Conservation (phyloP, 2,329 filamentous ascomycete genomes). For the Coccinonectria pachysandricola region DNA sequence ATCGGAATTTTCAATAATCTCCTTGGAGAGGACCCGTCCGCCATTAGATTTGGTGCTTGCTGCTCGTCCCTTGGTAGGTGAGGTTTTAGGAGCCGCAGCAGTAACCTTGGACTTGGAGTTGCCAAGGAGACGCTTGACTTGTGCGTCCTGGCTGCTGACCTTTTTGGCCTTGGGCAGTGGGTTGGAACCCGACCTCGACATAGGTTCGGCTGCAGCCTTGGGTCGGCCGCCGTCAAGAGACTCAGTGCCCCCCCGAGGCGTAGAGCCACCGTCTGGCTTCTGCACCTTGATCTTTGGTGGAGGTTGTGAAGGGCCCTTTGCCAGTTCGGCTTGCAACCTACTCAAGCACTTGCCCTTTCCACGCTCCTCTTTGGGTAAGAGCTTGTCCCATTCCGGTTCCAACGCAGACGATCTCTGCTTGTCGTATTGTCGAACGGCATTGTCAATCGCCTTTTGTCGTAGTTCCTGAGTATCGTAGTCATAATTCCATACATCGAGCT, state of each 20-base stretch:
- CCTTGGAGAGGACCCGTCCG: slow-evolving; percentile 42
- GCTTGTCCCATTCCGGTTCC: slow-evolving; percentile 50
- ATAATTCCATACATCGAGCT: slow-evolving; percentile 55
- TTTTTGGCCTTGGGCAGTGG: slow-evolving; percentile 49
- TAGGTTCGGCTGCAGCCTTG: slow-evolving; percentile 28
- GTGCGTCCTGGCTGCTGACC: slow-evolving; percentile 39
- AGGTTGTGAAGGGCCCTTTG: slow-evolving; percentile 37
- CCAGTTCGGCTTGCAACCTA: slow-evolving; percentile 49
- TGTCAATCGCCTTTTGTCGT: slow-evolving; percentile 50
- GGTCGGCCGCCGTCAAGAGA: slow-evolving; percentile 20
- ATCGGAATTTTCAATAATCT: slow-evolving; percentile 46
- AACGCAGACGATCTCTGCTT: slow-evolving; percentile 44
- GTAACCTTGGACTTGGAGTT: slow-evolving; percentile 26
- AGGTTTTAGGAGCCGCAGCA: slow-evolving; percentile 18
- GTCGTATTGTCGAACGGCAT: slow-evolving; percentile 50
- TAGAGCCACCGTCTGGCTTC: slow-evolving; percentile 37
- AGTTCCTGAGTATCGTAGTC: slow-evolving; percentile 43
- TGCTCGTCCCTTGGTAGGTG: slow-evolving; percentile 33
- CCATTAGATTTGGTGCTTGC: slow-evolving; percentile 24
- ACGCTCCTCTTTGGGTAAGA: slow-evolving; percentile 48
- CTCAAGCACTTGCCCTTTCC: slow-evolving; percentile 50
- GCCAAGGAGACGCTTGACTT: slow-evolving; percentile 43
- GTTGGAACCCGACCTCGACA: slow-evolving; percentile 42
- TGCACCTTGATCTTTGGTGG: slow-evolving; percentile 40
- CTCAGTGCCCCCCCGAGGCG: slow-evolving; percentile 28